Evolutionary conservation across 768 basidiomycete genomes (phyloP).

Genomic region (Naganishia kalamii): DNA sequence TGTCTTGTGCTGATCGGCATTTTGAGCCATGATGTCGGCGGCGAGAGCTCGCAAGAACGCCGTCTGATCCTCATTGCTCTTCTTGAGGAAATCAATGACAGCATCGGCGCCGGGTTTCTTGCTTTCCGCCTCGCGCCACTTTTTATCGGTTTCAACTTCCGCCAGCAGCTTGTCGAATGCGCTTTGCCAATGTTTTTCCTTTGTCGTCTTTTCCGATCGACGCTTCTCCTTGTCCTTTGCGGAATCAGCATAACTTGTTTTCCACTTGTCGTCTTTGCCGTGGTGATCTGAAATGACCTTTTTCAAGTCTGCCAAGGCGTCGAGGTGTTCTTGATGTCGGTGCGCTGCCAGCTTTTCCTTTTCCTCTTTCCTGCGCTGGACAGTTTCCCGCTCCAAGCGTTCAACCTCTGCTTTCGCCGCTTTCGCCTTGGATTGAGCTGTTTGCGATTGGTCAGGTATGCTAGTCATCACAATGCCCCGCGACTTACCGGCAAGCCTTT

Average conservation of each 20-base stretch:
- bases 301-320: conserved; percentile 36
- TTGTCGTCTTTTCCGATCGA: conserved; percentile 32
- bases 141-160: conserved; percentile 41
- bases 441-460: not conserved
- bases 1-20: conserved; percentile 41
- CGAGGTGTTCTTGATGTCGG: conserved; percentile 37
- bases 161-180: conserved; percentile 41
- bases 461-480: not conserved
- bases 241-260: conserved; percentile 29
- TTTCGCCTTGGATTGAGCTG: conserved; percentile 24
- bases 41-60: conserved; percentile 43
- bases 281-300: conserved; percentile 39
- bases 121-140: conserved; percentile 37
- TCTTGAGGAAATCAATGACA: conserved; percentile 44
- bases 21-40: conserved; percentile 43
- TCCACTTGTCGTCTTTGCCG: conserved; percentile 36
- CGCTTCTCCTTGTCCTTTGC: conserved; percentile 40
- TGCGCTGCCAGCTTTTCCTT: conserved; percentile 38
- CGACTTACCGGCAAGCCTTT: conserved; percentile 21
- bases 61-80: conserved; percentile 36
- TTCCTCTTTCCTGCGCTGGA: conserved; percentile 34
- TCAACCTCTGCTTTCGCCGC: conserved; percentile 36
- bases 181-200: conserved; percentile 43
- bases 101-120: conserved; percentile 45
- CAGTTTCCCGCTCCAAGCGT: conserved; percentile 33